Conservation (phyloP, 2,329 filamentous ascomycete genomes). For the Aspergillus tamarii region DNA sequence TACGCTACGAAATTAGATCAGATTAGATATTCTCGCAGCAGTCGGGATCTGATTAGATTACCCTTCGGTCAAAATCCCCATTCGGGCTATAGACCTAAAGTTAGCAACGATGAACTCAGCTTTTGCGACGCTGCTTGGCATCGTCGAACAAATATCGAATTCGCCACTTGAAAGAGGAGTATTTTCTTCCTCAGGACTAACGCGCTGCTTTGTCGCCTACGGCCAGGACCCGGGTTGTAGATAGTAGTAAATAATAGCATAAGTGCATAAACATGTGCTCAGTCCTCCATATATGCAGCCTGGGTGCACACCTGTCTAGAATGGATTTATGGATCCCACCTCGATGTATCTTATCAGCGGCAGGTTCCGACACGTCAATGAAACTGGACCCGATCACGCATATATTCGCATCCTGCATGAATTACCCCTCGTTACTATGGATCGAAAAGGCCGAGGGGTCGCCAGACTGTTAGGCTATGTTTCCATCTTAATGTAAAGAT, state of each 20-base stretch:
- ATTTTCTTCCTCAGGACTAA: neutral
- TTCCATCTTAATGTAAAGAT: neutral
- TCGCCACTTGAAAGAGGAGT: neutral
- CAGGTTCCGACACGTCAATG: neutral
- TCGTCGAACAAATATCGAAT: neutral
- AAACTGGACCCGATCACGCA: too few relatives aligned
- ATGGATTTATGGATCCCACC: neutral
- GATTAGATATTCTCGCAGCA: constrained; percentile 10
- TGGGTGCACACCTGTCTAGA: neutral
- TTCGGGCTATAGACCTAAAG: neutral
- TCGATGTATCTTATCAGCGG: neutral
- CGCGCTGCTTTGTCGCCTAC: neutral
- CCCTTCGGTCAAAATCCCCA: too few relatives aligned
- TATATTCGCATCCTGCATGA: neutral
- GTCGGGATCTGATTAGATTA: constrained; percentile 24
- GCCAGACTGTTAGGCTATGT: neutral
- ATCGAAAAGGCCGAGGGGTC: too few relatives aligned
- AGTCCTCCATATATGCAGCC: neutral
- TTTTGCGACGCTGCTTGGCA: neutral
- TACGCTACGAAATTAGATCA: constrained; percentile 8
- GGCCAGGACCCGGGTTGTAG: neutral
- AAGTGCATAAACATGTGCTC: neutral
- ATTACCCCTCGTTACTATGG: neutral
- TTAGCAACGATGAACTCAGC: too few relatives aligned
- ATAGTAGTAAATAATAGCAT: neutral